phyloP scores from a whole-genome alignment of 2,329 filamentous ascomycete species.

The Stagonosporopsis chrysanthemi region DNA sequence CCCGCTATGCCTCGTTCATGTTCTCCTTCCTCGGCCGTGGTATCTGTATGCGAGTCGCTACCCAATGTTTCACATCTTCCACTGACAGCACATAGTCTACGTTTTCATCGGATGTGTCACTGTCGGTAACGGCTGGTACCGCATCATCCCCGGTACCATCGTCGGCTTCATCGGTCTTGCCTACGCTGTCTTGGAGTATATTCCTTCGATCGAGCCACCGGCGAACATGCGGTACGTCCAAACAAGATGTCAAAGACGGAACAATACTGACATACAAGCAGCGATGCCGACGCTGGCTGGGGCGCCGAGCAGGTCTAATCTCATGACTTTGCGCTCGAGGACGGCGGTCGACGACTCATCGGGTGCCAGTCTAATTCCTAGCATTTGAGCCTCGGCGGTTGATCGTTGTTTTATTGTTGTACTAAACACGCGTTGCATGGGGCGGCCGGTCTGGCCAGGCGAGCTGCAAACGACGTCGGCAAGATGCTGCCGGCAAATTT shows the following conservation, averaged over 20 bases:
- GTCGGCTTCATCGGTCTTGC: conserved; percentile 79
- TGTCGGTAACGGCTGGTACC: conserved; percentile 70
- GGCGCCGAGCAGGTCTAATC: conserved; percentile 60
- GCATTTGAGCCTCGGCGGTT: conserved; percentile 14
- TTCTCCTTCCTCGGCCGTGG: conserved; percentile 97
- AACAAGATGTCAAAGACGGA: background rate
- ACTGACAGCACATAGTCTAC: conserved; percentile 73
- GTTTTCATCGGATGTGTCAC: conserved; percentile 91
- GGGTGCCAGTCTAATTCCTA: conserved; percentile 6
- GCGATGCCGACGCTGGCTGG: conserved; percentile 62
- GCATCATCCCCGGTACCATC: conserved; percentile 78
- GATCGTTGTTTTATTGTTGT: conserved; percentile 21
- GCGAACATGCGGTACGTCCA: conserved; percentile 59
- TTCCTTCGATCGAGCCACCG: conserved; percentile 61
- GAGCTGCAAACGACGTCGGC: conserved; percentile 6
- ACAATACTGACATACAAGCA: conserved; percentile 28
- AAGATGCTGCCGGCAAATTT: conserved; percentile 1
- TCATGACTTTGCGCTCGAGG: conserved; percentile 17
- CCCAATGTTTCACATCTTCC: background rate
- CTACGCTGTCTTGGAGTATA: conserved; percentile 66
- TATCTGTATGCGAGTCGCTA: conserved; percentile 72
- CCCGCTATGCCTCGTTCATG: conserved; percentile 94
- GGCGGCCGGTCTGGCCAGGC: conserved; percentile 16
- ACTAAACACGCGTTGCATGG: conserved; percentile 23
- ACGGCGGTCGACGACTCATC: conserved; percentile 41